Base-by-base conservation (phyloP, 257 asterid genomes). In the Misopates orontium region DNA sequence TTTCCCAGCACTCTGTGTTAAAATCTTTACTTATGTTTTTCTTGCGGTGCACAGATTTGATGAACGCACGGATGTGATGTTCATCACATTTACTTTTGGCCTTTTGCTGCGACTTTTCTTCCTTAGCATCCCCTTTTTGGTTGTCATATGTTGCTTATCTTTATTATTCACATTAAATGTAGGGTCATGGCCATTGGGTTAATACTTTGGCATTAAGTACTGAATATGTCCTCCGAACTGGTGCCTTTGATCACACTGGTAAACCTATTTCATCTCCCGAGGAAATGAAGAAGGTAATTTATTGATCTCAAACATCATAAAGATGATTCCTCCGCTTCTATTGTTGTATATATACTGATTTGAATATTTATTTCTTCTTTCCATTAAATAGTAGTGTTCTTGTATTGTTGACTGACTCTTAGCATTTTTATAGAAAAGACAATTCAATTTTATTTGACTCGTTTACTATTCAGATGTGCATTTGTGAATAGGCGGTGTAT, bases 101-200 rank as follows among this genome's bases (percentile, higher is more conserved):
- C 54, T 40, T 39, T 67, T 60, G 56, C 56, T 50, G 51, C 68
- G 13, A 60, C 54, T 60, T 64, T 39, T 64, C 39, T 56, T 62
- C 55, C 61, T 42, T 59, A 16, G n/a, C 58, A 24, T 32, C 42
- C 58, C 42, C 1, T 16, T 55, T n/a, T 40, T 21, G 60, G 44
- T 48, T 67, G 28, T 69, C 41, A 23, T 64, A 21, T 58, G 31
- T 73, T 45, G 13, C 21, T 77, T 39, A 64, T 22, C 58, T 41
- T 47, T 65, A 28, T 54, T 51, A 4, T 44, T 69, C 56, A 60
- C 52, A 64, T 70, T 56, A 25, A 36, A 70, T 74, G 77, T 61
- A 90, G 96, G 99, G 99, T 61, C 99, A 94, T 56, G 97, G 95
- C 44, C 96, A 94, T 80, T 94, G 99, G 96, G 96, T 94, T 62